These are phyloP conservation scores for Argentina anserina DNA, from an alignment of 306 rosid genomes.

Conservation along the genomic window DNA sequence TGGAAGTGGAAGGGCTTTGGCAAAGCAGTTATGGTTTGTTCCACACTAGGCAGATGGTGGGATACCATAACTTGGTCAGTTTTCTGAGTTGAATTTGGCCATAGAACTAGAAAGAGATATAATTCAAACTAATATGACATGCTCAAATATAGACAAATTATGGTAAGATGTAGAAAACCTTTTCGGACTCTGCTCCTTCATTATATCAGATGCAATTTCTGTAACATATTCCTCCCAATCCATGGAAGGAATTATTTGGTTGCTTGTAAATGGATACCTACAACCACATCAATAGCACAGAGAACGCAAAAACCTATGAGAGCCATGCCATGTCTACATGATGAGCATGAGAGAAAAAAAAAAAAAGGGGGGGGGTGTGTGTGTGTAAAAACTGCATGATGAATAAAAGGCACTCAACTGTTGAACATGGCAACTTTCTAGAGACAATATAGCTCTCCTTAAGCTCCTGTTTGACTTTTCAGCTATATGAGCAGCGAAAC, in stretches of 20 bases:
- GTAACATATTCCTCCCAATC: slow-evolving; percentile 94
- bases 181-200: slow-evolving; percentile 98
- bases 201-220: slow-evolving; percentile 87
- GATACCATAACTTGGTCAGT: not conserved
- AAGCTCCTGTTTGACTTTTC: slow-evolving; percentile 80
- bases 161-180: slow-evolving; percentile 42
- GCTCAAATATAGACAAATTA: not conserved
- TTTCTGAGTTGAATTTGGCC: not conserved
- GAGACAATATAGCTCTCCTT: slow-evolving; percentile 77
- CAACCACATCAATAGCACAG: slow-evolving; percentile 24
- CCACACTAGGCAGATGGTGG: not conserved
- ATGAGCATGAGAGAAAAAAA: not conserved
- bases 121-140: not conserved
- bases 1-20: no score
- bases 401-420: slow-evolving; percentile 53
- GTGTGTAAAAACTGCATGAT: not conserved
- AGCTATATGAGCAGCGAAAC: slow-evolving; percentile 66
- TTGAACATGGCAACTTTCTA: slow-evolving; percentile 88
- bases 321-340: slow-evolving; percentile 7
- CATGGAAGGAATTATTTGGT: slow-evolving; percentile 77
- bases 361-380: not conserved
- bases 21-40: no score
- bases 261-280: slow-evolving; percentile 81
- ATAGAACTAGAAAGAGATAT: not conserved
- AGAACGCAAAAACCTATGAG: slow-evolving; percentile 21